Conservation (phyloP, 139 green algal genomes). For the Diplosphaera chodatii region DNA sequence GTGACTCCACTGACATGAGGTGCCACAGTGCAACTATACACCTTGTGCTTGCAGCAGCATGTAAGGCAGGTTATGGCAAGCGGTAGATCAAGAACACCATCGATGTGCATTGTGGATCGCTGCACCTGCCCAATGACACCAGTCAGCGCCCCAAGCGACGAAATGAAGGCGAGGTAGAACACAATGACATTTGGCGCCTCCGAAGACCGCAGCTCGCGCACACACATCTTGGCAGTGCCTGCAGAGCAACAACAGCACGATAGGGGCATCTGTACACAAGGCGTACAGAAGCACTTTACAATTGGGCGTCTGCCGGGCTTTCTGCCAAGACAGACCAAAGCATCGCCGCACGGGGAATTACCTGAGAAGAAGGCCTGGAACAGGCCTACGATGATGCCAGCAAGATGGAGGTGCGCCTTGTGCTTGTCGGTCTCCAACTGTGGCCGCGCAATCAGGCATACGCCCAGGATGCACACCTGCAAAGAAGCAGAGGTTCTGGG, state of each 20-base stretch:
- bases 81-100: too few relatives aligned
- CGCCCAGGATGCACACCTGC: not conserved
- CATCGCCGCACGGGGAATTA: too few relatives aligned
- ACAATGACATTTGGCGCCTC: conserved; percentile 22
- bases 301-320: too few relatives aligned
- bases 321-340: too few relatives aligned
- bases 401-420: not conserved
- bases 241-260: too few relatives aligned
- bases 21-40: too few relatives aligned
- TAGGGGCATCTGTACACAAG: too few relatives aligned
- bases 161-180: conserved; percentile 19
- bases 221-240: conserved; percentile 27
- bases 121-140: not conserved
- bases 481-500: not conserved
- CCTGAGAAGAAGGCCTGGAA: not conserved
- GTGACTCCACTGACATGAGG: not conserved
- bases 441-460: not conserved
- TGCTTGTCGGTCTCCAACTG: not conserved
- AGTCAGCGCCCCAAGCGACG: conserved; percentile 10
- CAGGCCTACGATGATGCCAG: not conserved
- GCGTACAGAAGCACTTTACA: too few relatives aligned
- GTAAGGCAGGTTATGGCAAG: too few relatives aligned
- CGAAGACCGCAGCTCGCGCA: conserved; percentile 21
- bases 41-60: too few relatives aligned
- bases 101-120: not conserved